phyloP scores from a whole-genome alignment of 768 basidiomycete species.

The Suillus brevipes region DNA sequence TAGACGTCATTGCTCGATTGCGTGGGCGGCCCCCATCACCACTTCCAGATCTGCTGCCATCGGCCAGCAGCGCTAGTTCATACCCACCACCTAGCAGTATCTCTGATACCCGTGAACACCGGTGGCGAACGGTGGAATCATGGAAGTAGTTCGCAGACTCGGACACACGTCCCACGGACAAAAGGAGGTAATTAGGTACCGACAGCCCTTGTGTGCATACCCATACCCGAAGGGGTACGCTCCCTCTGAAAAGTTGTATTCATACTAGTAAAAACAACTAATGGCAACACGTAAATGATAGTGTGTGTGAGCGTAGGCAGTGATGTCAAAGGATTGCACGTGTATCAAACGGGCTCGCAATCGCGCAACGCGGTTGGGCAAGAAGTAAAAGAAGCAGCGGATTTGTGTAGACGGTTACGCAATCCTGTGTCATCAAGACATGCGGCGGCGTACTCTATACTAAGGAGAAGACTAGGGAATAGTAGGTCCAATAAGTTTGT shows the following conservation, averaged over 20 bases:
- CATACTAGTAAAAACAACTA: constrained; percentile 2
- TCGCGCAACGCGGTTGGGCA: background rate
- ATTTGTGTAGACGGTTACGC: background rate
- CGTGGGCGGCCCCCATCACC: constrained; percentile 52
- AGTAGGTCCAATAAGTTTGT: background rate
- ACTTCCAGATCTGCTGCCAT: constrained; percentile 29
- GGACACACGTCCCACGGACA: background rate
- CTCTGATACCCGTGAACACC: constrained; percentile 31
- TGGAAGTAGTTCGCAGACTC: constrained; percentile 31
- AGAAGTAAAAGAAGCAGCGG: background rate
- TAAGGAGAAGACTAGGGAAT: background rate
- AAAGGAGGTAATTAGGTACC: background rate
- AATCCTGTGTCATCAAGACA: constrained; percentile 9
- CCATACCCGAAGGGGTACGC: background rate
- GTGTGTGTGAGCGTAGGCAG: background rate
- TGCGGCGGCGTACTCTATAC: background rate
- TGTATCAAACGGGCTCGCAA: background rate
- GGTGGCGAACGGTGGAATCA: constrained; percentile 40
- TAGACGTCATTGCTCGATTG: constrained; percentile 53
- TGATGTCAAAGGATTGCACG: constrained; percentile 1
- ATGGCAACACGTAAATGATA: constrained; percentile 6
- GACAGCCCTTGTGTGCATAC: background rate
- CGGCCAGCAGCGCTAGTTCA: background rate
- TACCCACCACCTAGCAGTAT: constrained; percentile 7
- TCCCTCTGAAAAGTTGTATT: background rate